Conservation (phyloP, 108 stramenopile genomes). For the Cylindrotheca fusiformis region DNA sequence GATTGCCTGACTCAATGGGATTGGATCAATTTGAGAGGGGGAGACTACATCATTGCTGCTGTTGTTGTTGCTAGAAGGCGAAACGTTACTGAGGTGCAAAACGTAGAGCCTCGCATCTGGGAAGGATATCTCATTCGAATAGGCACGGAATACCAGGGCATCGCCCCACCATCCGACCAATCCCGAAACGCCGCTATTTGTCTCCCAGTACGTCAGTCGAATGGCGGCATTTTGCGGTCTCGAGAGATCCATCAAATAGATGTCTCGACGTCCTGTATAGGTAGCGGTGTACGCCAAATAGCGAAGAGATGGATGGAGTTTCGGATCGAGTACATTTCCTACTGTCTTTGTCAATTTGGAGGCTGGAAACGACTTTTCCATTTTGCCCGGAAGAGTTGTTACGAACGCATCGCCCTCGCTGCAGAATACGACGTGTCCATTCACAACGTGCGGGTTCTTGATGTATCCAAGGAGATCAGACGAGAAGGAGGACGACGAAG, state of each 20-base stretch:
- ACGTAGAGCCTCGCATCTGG: conserved; percentile 59
- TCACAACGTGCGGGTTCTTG: conserved; percentile 48
- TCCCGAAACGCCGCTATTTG: conserved; percentile 39
- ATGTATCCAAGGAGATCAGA: conserved; percentile 38
- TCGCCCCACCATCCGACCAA: conserved; percentile 49
- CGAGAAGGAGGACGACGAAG: no score
- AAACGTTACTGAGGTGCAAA: conserved; percentile 21
- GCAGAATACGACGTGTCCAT: conserved; percentile 57
- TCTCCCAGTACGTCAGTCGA: conserved; percentile 50
- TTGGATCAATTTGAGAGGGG: conserved; percentile 35
- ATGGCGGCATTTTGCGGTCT: conserved; percentile 17
- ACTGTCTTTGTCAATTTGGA: conserved; percentile 61
- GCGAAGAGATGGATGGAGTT: conserved; percentile 42
- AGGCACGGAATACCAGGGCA: conserved; percentile 45
- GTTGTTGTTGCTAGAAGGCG: not conserved
- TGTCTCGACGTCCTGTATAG: conserved; percentile 54
- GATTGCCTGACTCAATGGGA: conserved; percentile 64
- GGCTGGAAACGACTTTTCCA: conserved; percentile 18
- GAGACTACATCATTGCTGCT: not conserved
- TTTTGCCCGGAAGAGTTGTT: conserved; percentile 14
- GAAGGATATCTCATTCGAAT: conserved; percentile 42
- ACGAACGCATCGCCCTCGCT: conserved; percentile 66
- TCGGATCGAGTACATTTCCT: conserved; percentile 63
- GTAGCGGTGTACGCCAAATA: conserved; percentile 66
- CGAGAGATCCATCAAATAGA: conserved; percentile 58